Conservation (phyloP, 768 basidiomycete species). For the Hydnomerulius pinastri region DNA sequence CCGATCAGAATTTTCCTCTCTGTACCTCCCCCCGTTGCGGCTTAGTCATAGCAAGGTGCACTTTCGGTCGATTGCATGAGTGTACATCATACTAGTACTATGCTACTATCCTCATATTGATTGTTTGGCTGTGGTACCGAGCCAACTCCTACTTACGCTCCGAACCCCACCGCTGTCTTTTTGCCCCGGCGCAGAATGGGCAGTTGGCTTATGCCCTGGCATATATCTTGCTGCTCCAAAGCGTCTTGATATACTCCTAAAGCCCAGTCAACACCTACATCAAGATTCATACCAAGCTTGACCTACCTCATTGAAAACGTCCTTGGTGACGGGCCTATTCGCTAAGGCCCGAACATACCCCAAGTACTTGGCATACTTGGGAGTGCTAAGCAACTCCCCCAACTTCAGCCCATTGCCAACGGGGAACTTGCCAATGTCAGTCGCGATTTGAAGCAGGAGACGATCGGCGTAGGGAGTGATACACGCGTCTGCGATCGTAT, state of each 20-base stretch:
- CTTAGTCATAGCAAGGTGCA: too few species aligned
- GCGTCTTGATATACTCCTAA: not conserved
- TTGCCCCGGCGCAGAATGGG: too few species aligned
- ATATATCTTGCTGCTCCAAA: too few species aligned
- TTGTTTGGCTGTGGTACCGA: too few species aligned
- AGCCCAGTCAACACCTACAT: not conserved
- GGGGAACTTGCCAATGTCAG: constrained; percentile 53
- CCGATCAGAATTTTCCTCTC: too few species aligned
- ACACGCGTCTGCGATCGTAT: constrained; percentile 60
- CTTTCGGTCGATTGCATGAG: too few species aligned
- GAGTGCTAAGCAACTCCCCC: constrained; percentile 40
- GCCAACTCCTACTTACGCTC: too few species aligned
- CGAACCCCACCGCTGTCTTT: too few species aligned
- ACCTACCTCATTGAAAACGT: constrained; percentile 52
- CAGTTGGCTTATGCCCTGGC: too few species aligned
- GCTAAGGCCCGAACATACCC: constrained; percentile 50
- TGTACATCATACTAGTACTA: too few species aligned
- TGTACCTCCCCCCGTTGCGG: too few species aligned
- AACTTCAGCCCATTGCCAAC: constrained; percentile 48
- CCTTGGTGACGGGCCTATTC: constrained; percentile 51
- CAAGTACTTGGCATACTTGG: constrained; percentile 48
- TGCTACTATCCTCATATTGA: too few species aligned
- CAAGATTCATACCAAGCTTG: not conserved
- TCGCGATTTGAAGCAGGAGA: constrained; percentile 40
- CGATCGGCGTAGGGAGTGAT: constrained; percentile 59